A percentile compares a stretch with the other conserved stretches of the same genome.
phyloP scores from a whole-genome alignment of 768 basidiomycete genomes.

The Candolleomyces eurysporus region DNA sequence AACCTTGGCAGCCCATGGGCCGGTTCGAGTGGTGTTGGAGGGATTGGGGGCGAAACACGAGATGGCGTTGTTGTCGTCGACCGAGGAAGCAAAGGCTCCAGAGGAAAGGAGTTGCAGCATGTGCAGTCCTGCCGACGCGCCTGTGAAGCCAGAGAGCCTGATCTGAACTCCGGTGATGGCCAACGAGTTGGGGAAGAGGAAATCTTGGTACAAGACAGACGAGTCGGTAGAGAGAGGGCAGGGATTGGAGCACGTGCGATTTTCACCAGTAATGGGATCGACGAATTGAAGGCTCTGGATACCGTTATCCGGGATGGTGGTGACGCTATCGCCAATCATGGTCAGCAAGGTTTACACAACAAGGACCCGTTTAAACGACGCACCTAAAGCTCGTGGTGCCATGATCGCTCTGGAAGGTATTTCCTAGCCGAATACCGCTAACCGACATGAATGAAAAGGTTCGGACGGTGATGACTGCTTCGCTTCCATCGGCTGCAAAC shows the following conservation, averaged over 20 bases:
- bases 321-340: constrained; percentile 51
- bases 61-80: constrained; percentile 52
- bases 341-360: constrained; percentile 10
- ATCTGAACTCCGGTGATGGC: constrained; percentile 90
- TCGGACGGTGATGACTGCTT: constrained; percentile 73
- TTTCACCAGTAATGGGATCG: constrained; percentile 73
- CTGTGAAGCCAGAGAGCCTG: constrained; percentile 73
- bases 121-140: constrained; percentile 78
- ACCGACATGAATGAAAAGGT: constrained; percentile 73
- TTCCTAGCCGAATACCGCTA: constrained; percentile 84
- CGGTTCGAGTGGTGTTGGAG: constrained; percentile 66
- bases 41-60: constrained; percentile 80
- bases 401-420: constrained; percentile 78
- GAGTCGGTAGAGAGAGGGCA: constrained; percentile 84
- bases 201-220: constrained; percentile 87
- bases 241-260: constrained; percentile 67
- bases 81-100: constrained; percentile 84
- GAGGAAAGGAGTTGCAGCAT: constrained; percentile 90
- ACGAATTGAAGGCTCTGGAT: constrained; percentile 75
- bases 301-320: constrained; percentile 86
- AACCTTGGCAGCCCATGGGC: constrained; percentile 64
- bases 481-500: constrained; percentile 72
- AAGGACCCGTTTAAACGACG: constrained; percentile 18
- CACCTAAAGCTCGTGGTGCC: constrained; percentile 91
- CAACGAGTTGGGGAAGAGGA: constrained; percentile 65